Percentiles rank a stretch among this genome's conserved stretches.
Evolutionary conservation across 768 basidiomycete species (phyloP).

Genomic region (Rhizopogon salebrosus): DNA sequence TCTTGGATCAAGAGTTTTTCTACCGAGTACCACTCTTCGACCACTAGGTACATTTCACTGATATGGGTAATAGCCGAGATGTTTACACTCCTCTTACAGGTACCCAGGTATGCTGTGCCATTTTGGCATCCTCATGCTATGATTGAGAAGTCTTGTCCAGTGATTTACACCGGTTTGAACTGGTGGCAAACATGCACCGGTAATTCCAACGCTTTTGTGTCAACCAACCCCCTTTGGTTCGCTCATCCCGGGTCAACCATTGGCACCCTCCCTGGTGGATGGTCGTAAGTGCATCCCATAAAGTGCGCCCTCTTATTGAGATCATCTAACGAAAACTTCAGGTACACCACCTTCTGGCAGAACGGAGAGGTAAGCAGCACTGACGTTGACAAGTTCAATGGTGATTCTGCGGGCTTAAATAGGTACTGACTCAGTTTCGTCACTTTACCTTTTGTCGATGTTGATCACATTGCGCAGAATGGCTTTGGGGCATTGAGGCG

Average conservation of each 20-base stretch:
- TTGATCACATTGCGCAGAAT: slow-evolving; percentile 7
- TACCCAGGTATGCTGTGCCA: slow-evolving; percentile 3
- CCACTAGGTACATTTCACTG: slow-evolving; percentile 31
- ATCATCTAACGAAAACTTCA: neutral
- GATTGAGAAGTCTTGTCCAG: slow-evolving; percentile 4
- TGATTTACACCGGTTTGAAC: slow-evolving; percentile 32
- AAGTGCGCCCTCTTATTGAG: neutral
- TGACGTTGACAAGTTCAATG: neutral
- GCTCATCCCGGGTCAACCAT: slow-evolving; percentile 26
- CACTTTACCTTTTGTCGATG: neutral
- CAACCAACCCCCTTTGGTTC: slow-evolving; percentile 32
- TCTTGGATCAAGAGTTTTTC: slow-evolving; percentile 55
- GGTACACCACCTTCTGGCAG: slow-evolving; percentile 1
- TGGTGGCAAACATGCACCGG: slow-evolving; percentile 37
- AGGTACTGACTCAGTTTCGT: neutral
- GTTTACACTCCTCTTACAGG: neutral
- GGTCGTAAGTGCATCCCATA: slow-evolving; percentile 17
- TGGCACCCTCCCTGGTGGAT: slow-evolving; percentile 31
- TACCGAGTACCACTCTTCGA: slow-evolving; percentile 42
- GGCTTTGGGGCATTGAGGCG: slow-evolving; percentile 8
- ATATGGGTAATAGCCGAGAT: neutral
- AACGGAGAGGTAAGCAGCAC: neutral
- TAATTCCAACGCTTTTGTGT: slow-evolving; percentile 27
- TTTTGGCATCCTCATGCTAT: neutral
- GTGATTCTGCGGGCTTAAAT: neutral